A percentile compares a stretch with the other conserved stretches of the same genome.
Conservation (phyloP, 2,329 filamentous ascomycete species). For the Penicillium vulpinum region DNA sequence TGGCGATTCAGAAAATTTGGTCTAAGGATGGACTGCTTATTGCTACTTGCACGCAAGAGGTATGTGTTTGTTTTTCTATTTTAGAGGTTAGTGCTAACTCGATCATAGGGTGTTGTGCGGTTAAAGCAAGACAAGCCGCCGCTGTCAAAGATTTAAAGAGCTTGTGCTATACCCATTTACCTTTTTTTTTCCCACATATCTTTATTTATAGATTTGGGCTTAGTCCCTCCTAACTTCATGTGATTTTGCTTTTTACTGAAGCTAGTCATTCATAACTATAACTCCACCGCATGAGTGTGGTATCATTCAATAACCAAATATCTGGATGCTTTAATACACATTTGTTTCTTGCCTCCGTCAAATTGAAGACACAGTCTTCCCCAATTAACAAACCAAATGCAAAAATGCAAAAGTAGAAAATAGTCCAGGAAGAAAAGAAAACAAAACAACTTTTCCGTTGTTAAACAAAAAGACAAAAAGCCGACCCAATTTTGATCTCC, state of each 20-base stretch:
- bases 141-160: constrained; percentile 33
- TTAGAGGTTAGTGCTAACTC: constrained; percentile 14
- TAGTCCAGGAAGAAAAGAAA: background rate
- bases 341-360: background rate
- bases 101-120: constrained; percentile 46
- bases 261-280: background rate
- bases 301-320: constrained; percentile 1
- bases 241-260: background rate
- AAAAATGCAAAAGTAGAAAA: background rate
- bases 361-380: background rate
- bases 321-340: background rate
- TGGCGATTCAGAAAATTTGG: constrained; percentile 53
- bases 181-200: constrained; percentile 6
- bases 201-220: constrained; percentile 9
- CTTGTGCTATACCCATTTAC: constrained; percentile 5
- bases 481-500: constrained; percentile 12
- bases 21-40: constrained; percentile 50
- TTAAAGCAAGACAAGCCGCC: constrained; percentile 45
- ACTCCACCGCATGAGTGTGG: background rate
- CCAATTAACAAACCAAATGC: background rate
- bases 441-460: constrained; percentile 9
- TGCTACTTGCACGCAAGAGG: constrained; percentile 54
- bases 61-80: constrained; percentile 26
- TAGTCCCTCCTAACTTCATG: background rate
- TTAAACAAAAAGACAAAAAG: constrained; percentile 5